These are phyloP conservation scores for Hypomontagnella monticulosa DNA, from an alignment of 495 filamentous ascomycete species.

Conservation along the genomic window DNA sequence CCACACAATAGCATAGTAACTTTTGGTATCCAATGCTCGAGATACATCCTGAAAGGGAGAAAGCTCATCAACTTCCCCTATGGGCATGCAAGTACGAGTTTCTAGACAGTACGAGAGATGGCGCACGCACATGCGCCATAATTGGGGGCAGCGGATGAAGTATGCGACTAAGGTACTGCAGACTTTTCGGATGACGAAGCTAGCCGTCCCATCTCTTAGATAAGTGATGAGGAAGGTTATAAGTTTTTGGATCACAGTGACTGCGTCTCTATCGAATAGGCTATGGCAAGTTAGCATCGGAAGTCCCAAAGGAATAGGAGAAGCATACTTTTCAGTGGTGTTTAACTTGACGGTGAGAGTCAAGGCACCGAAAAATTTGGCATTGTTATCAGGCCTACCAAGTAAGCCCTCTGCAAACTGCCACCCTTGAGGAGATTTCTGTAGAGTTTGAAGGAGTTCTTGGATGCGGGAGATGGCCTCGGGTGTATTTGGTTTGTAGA, in stretches of 20 bases:
- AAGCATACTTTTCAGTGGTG: conserved; percentile 69
- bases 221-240: conserved; percentile 72
- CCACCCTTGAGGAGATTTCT: conserved; percentile 84
- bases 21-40: conserved; percentile 60
- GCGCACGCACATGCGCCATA: conserved; percentile 74
- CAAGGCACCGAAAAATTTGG: conserved; percentile 92
- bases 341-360: conserved; percentile 95
- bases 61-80: conserved; percentile 60
- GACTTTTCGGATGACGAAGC: conserved; percentile 81
- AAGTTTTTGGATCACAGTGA: conserved; percentile 73
- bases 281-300: conserved; percentile 57
- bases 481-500: conserved; percentile 76
- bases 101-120: conserved; percentile 73
- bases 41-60: conserved; percentile 64
- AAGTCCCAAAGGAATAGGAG: background rate
- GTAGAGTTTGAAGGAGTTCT: conserved; percentile 77
- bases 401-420: conserved; percentile 80
- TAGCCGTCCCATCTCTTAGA: conserved; percentile 64
- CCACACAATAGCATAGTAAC: conserved; percentile 71
- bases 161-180: conserved; percentile 83
- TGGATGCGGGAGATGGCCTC: conserved; percentile 73
- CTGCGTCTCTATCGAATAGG: conserved; percentile 67
- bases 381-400: conserved; percentile 68
- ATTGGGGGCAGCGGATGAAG: conserved; percentile 74
- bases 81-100: conserved; percentile 56